These are phyloP conservation scores for Seiridium cupressi DNA, from an alignment of 2,329 filamentous ascomycete genomes.

Conservation along the genomic window DNA sequence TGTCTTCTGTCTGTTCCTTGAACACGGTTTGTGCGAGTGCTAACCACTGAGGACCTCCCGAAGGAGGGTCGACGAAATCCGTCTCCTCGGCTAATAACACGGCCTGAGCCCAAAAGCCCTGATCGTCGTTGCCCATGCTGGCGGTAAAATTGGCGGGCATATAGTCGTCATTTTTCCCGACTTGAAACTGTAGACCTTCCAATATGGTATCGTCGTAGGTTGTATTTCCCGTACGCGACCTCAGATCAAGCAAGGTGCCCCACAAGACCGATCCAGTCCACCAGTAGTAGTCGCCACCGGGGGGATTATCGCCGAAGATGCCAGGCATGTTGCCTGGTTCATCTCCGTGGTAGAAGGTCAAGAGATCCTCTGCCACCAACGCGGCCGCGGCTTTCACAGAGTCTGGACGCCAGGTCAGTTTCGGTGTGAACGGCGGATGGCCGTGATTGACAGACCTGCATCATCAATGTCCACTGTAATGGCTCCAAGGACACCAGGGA, in stretches of 20 bases:
- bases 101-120: conserved; percentile 62
- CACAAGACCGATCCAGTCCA: conserved; percentile 53
- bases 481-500: neutral
- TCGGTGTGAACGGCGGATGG: neutral
- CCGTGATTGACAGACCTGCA: neutral
- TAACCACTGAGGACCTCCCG: conserved; percentile 52
- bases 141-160: conserved; percentile 37
- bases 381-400: conserved; percentile 25
- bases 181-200: conserved; percentile 40
- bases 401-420: conserved; percentile 14
- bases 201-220: conserved; percentile 46
- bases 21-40: conserved; percentile 60
- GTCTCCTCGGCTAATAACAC: conserved; percentile 58
- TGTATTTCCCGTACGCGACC: conserved; percentile 47
- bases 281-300: conserved; percentile 39
- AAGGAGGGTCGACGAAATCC: conserved; percentile 50
- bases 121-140: conserved; percentile 47
- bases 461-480: conserved; percentile 3
- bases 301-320: conserved; percentile 15
- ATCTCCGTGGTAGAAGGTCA: conserved; percentile 24
- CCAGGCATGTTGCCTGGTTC: conserved; percentile 18
- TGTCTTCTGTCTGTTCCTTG: conserved; percentile 46
- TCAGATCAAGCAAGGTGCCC: conserved; percentile 50
- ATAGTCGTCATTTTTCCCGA: conserved; percentile 37
- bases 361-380: conserved; percentile 25